Evolutionary conservation across 805 yeast genomes (phyloP).

Genomic region (Kodamaea jinghongensis): DNA sequence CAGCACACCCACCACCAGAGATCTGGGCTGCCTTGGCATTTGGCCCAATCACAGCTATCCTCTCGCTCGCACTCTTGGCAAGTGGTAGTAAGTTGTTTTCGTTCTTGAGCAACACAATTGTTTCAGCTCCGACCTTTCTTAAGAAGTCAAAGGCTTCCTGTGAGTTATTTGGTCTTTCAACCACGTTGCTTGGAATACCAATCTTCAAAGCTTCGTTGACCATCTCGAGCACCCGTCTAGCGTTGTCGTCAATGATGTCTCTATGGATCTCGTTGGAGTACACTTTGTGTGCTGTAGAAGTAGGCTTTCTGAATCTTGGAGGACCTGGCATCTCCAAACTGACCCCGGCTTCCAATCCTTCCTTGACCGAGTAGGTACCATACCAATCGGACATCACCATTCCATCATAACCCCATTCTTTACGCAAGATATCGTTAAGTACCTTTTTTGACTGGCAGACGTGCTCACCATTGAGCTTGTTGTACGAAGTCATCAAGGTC

Average conservation of each 20-base stretch:
- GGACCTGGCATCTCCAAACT: slow-evolving; percentile 72
- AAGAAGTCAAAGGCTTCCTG: slow-evolving; percentile 19
- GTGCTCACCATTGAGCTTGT: slow-evolving; percentile 61
- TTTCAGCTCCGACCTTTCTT: slow-evolving; percentile 37
- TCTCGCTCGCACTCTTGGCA: slow-evolving; percentile 10
- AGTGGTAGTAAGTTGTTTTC: slow-evolving; percentile 49
- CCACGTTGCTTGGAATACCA: slow-evolving; percentile 39
- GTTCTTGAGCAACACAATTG: slow-evolving; percentile 57
- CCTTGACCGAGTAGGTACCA: slow-evolving; percentile 50
- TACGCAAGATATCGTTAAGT: slow-evolving; percentile 45
- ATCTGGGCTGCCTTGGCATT: slow-evolving; percentile 49
- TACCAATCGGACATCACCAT: slow-evolving; percentile 63
- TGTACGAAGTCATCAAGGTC: slow-evolving; percentile 61
- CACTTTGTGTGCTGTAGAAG: slow-evolving; percentile 42
- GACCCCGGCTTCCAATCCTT: slow-evolving; percentile 52
- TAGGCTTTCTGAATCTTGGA: slow-evolving; percentile 43
- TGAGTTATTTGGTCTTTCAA: slow-evolving; percentile 40
- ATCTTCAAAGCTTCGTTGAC: slow-evolving; percentile 42
- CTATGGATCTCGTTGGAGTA: slow-evolving; percentile 37
- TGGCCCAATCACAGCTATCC: slow-evolving; percentile 57
- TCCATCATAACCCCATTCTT: slow-evolving; percentile 60
- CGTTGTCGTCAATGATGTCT: slow-evolving; percentile 47
- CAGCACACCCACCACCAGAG: slow-evolving; percentile 66
- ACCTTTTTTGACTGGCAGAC: slow-evolving; percentile 46
- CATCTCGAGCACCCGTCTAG: slow-evolving; percentile 44